These are phyloP conservation scores for Colletotrichum trifolii DNA, from an alignment of 2,329 filamentous ascomycete species.

Conservation along the genomic window DNA sequence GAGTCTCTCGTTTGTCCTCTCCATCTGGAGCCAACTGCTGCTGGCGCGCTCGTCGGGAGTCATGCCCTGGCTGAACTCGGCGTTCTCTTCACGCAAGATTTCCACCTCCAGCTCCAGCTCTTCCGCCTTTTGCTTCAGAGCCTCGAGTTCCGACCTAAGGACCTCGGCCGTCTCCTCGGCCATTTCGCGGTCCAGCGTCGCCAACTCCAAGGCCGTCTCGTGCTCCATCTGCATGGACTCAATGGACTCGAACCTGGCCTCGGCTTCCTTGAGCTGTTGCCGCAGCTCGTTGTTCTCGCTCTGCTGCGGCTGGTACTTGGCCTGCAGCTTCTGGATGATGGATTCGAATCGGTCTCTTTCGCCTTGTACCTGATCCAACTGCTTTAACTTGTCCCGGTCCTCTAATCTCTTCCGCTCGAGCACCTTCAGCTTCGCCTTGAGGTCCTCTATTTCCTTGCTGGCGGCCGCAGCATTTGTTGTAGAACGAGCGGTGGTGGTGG, in stretches of 20 bases:
- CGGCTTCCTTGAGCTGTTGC: slow-evolving; percentile 80
- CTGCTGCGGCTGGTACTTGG: slow-evolving; percentile 87
- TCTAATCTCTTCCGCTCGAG: slow-evolving; percentile 89
- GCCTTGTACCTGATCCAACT: slow-evolving; percentile 78
- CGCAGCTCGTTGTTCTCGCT: slow-evolving; percentile 82
- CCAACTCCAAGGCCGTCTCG: slow-evolving; percentile 86
- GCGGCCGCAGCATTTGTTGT: slow-evolving; percentile 60
- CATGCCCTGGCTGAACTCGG: slow-evolving; percentile 85
- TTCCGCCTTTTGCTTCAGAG: slow-evolving; percentile 79
- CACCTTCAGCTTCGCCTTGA: slow-evolving; percentile 87
- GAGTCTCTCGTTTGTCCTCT: slow-evolving; percentile 88
- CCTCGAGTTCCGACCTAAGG: slow-evolving; percentile 82
- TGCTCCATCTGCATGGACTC: slow-evolving; percentile 84
- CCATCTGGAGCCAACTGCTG: slow-evolving; percentile 90
- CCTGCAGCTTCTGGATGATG: slow-evolving; percentile 90
- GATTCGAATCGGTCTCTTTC: slow-evolving; percentile 83
- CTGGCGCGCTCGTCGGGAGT: slow-evolving; percentile 87
- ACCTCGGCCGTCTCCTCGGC: slow-evolving; percentile 92
- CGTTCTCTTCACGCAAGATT: slow-evolving; percentile 86
- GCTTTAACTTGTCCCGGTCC: slow-evolving; percentile 86
- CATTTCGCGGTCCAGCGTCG: slow-evolving; percentile 92
- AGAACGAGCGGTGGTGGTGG: slow-evolving; percentile 43
- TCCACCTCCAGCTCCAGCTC: slow-evolving; percentile 91
- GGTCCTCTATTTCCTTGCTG: slow-evolving; percentile 81
- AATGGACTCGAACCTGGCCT: slow-evolving; percentile 74